These are phyloP conservation scores for Suillus lakei DNA, from an alignment of 768 basidiomycete genomes.

Conservation along the genomic window DNA sequence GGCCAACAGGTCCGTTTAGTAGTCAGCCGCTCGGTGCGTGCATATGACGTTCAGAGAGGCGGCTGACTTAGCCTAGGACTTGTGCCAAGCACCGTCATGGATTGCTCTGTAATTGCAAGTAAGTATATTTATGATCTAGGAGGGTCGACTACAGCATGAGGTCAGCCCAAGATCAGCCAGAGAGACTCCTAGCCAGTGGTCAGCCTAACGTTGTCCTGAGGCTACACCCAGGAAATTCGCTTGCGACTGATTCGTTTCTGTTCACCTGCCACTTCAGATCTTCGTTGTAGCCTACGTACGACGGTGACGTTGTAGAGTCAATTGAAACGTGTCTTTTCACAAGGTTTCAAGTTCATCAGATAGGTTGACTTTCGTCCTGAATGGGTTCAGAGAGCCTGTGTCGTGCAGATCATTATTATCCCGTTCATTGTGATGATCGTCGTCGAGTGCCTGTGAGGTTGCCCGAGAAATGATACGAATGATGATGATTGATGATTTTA, in stretches of 20 bases:
- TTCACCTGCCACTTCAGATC: too few relatives aligned
- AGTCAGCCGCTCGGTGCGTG: background rate
- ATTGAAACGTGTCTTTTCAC: background rate
- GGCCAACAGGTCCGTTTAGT: background rate
- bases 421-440: background rate
- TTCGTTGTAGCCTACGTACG: background rate
- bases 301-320: background rate
- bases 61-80: constrained; percentile 1
- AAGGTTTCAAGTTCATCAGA: constrained; percentile 1
- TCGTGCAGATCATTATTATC: background rate
- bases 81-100: background rate
- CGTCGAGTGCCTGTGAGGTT: background rate
- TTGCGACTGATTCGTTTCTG: background rate
- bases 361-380: background rate
- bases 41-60: background rate
- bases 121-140: background rate
- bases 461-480: background rate
- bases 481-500: background rate
- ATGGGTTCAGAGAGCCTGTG: constrained; percentile 1
- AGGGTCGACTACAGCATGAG: background rate
- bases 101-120: background rate
- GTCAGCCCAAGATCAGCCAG: background rate
- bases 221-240: background rate
- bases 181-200: background rate
- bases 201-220: background rate